Evolutionary conservation across 345 rosid species (phyloP).

Genomic region (Ceriops decandra): DNA sequence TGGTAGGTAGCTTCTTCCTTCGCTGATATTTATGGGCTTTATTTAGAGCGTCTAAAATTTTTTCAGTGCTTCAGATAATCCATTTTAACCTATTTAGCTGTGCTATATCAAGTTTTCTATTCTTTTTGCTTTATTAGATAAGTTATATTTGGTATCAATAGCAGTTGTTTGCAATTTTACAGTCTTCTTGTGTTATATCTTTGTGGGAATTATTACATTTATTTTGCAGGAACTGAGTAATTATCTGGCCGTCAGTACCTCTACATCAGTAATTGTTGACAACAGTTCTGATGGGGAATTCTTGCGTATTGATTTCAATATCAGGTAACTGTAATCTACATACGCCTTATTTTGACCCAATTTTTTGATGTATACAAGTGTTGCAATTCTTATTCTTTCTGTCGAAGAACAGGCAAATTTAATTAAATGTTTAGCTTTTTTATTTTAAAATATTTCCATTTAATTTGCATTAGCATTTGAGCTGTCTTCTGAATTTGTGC

Average conservation of each 20-base stretch:
- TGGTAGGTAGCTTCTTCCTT: constrained; percentile 49
- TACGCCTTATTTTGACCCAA: too few species aligned
- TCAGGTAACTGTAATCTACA: constrained; percentile 45
- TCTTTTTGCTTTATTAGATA: neutral
- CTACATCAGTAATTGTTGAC: constrained; percentile 87
- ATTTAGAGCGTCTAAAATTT: neutral
- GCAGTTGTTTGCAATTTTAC: neutral
- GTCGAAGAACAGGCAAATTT: too few species aligned
- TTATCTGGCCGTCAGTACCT: constrained; percentile 72
- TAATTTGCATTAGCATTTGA: too few species aligned
- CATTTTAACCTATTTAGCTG: neutral
- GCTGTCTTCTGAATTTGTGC: too few species aligned
- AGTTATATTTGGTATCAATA: neutral
- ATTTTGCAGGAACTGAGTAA: constrained; percentile 69
- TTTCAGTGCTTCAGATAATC: neutral
- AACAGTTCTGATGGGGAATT: constrained; percentile 88
- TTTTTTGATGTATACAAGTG: too few species aligned
- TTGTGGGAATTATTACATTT: constrained; percentile 3
- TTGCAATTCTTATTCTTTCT: too few species aligned
- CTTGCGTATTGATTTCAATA: constrained; percentile 84
- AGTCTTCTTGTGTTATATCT: neutral
- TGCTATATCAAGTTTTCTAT: neutral
- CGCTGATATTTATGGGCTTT: neutral
- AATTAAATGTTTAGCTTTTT: too few species aligned
- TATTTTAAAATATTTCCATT: too few species aligned